Evolutionary conservation across 2,329 filamentous ascomycete genomes (phyloP).

Genomic region (Epichloe hybrida): DNA sequence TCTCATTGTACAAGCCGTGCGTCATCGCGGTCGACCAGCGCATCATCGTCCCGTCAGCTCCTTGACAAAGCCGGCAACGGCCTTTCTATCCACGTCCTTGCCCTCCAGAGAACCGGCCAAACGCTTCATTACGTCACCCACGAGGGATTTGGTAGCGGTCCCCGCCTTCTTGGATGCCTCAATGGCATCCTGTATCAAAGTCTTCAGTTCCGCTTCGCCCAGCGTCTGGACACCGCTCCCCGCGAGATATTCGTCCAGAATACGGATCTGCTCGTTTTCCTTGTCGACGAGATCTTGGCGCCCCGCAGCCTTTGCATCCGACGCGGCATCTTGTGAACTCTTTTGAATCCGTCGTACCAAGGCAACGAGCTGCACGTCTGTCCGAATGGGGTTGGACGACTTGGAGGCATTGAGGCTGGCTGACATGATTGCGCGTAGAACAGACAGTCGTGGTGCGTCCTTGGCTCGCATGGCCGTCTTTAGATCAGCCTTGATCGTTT

Average conservation of each 20-base stretch:
- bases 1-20: too few relatives aligned
- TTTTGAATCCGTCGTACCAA: slow-evolving; percentile 53
- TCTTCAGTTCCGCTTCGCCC: slow-evolving; percentile 42
- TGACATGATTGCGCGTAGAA: slow-evolving; percentile 55
- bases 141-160: slow-evolving; percentile 28
- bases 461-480: slow-evolving; percentile 55
- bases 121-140: slow-evolving; percentile 52
- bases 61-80: slow-evolving; percentile 49
- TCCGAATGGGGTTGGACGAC: slow-evolving; percentile 52
- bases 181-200: slow-evolving; percentile 37
- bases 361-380: slow-evolving; percentile 54
- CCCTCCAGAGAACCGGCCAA: slow-evolving; percentile 43
- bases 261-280: slow-evolving; percentile 50
- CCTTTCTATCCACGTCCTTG: slow-evolving; percentile 48
- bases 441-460: slow-evolving; percentile 49
- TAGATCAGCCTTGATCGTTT: slow-evolving; percentile 45
- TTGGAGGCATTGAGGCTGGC: slow-evolving; percentile 65
- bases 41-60: slow-evolving; percentile 20
- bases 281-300: slow-evolving; percentile 57
- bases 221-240: slow-evolving; percentile 46
- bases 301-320: slow-evolving; percentile 50
- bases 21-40: too few relatives aligned
- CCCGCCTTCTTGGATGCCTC: slow-evolving; percentile 35
- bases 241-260: slow-evolving; percentile 53
- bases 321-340: slow-evolving; percentile 41